A percentile compares a stretch with the other conserved stretches of the same genome.
phyloP scores from a whole-genome alignment of 371 early-diverging fungal species.

The Circinella umbellata region DNA sequence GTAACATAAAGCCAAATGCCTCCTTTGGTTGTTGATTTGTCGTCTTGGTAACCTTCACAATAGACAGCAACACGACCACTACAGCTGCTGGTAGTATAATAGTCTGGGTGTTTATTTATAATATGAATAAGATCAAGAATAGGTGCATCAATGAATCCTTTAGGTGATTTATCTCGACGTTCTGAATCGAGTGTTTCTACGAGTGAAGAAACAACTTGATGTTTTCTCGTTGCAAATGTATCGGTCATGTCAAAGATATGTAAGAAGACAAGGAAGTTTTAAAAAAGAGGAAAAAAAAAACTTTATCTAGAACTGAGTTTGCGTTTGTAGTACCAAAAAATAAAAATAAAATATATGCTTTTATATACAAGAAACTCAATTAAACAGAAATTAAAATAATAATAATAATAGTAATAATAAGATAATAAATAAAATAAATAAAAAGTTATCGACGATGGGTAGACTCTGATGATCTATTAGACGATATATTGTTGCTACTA shows the following conservation, averaged over 20 bases:
- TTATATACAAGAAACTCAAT: neutral
- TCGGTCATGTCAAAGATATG: neutral
- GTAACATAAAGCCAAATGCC: slow-evolving; percentile 67
- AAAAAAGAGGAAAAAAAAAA: neutral
- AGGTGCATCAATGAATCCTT: slow-evolving; percentile 67
- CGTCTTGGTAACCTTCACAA: slow-evolving; percentile 47
- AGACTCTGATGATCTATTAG: slow-evolving; percentile 1
- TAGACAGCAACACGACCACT: slow-evolving; percentile 65
- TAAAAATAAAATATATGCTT: too few species aligned
- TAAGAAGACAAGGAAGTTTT: neutral
- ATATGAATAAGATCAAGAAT: slow-evolving; percentile 59
- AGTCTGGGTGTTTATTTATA: slow-evolving; percentile 56
- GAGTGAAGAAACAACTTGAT: slow-evolving; percentile 46
- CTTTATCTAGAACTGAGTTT: neutral
- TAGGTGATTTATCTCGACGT: slow-evolving; percentile 65
- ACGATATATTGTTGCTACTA: neutral
- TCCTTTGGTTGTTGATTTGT: slow-evolving; percentile 48
- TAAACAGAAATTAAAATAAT: neutral
- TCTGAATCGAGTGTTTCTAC: slow-evolving; percentile 59
- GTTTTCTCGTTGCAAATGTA: slow-evolving; percentile 35
- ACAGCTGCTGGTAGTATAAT: slow-evolving; percentile 68
- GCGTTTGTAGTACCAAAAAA: neutral
- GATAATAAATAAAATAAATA: neutral
- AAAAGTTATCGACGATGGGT: slow-evolving; percentile 8
- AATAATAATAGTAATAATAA: neutral